Evolutionary conservation across 345 rosid genomes (phyloP).

Genomic region (Noccaea caerulescens): DNA sequence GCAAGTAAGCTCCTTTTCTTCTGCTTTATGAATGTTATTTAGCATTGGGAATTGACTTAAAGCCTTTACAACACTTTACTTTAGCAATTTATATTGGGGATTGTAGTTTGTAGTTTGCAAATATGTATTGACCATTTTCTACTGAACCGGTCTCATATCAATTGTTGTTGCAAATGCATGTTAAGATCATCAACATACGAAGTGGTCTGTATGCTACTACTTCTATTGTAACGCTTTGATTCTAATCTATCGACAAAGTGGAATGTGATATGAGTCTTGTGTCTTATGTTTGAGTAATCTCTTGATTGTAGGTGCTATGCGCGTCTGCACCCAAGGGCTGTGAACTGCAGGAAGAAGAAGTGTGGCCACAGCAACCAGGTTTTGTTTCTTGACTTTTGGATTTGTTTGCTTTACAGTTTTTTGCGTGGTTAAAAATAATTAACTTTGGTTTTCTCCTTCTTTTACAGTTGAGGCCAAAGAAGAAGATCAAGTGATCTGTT

Average conservation of each 20-base stretch:
- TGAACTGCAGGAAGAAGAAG: constrained; percentile 98
- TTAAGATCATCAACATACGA: not conserved
- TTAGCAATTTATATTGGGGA: not conserved
- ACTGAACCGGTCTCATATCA: not conserved
- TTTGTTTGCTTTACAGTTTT: not conserved
- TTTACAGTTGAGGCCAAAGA: constrained; percentile 88
- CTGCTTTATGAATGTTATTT: no score
- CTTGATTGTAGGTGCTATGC: constrained; percentile 71
- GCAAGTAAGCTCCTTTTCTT: constrained; percentile 49
- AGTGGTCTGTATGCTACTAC: not conserved
- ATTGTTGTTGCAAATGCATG: not conserved
- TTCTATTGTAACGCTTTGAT: not conserved
- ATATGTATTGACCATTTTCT: not conserved
- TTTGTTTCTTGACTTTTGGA: not conserved
- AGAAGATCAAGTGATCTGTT: constrained; percentile 63
- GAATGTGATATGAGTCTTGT: not conserved
- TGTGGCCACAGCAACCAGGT: constrained; percentile 99
- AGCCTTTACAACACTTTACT: no score
- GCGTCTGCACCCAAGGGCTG: constrained; percentile 94
- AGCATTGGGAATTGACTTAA: no score
- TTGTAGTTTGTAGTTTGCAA: not conserved
- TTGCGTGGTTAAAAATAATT: not conserved
- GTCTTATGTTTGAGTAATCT: not conserved
- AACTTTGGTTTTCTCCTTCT: not conserved
- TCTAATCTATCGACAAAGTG: not conserved